Base-by-base conservation (phyloP, 495 filamentous ascomycete species). In the Aspergillus hancockii region DNA sequence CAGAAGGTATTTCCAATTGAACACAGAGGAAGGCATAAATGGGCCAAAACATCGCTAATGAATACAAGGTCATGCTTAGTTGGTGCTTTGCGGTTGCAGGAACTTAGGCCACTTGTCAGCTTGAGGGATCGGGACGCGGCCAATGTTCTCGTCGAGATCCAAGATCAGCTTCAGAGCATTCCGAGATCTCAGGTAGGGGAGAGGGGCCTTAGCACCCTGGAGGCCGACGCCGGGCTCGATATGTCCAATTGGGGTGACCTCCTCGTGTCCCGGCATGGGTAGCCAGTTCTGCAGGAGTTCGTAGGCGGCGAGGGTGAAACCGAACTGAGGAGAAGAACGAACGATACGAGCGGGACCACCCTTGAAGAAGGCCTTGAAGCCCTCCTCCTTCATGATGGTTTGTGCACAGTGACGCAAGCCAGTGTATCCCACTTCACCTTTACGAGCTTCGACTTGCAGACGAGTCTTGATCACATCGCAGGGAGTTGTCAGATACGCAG, bases 381-480 rank as follows among this genome's bases (percentile, higher is more conserved):
- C 94, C 72, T 98, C 94, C 68, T 98, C 89, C 74, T 87, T 85
- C 76, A 79, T 88, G 58, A 98, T 88, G 12, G 90, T 93, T 22
- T 69, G 71, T 16, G 94, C 95, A 49, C 88, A 90, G 73, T 98
- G 92, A 41, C 92, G 84, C n/a, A 98, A 80, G 28, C 87, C 86
- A 19, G 84, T 91, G 80, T 98, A 98, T 36, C 78, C 77, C 12
- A 87, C 86, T 60, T 98, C 95, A 52, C 94, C 94, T 77, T 97
- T 97, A 55, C 94, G 87, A 9, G 94, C 93, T 71, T 98, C 94
- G 57, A 98, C 94, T 68, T 98, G 94, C 57, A 98, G 80, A 70
- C 94, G 89, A 8, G 94, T 98, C 80, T 98, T 98, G 85, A 98
- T 97, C 60, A 98, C 94, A 70, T 98, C 94, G 77, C 90, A 97